These are phyloP conservation scores for Chara braunii DNA, from an alignment of 139 green algal species.

Conservation along the genomic window DNA sequence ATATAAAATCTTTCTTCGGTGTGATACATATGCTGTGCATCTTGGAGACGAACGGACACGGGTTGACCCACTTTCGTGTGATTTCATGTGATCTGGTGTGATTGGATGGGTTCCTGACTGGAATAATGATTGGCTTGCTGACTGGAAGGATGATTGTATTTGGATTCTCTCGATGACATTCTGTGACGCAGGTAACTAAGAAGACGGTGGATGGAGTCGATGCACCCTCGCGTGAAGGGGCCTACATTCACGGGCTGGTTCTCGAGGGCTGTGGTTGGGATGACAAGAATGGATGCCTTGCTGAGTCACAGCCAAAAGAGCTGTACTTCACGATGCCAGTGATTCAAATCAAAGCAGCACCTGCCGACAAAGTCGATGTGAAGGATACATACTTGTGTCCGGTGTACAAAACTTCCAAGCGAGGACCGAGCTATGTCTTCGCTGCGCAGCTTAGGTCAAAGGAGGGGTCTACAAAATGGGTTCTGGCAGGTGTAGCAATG, in stretches of 20 bases:
- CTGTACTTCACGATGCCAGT: conserved; percentile 79
- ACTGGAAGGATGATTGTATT: too few species aligned
- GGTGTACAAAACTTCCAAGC: conserved; percentile 78
- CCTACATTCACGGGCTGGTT: conserved; percentile 76
- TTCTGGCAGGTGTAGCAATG: conserved; percentile 49
- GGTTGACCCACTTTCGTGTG: too few species aligned
- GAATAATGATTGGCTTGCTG: too few species aligned
- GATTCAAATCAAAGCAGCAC: conserved; percentile 68
- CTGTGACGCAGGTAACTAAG: conserved; percentile 52
- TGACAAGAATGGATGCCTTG: conserved; percentile 70
- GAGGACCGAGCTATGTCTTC: conserved; percentile 86
- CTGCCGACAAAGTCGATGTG: conserved; percentile 72
- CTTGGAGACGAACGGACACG: too few species aligned
- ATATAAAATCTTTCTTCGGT: too few species aligned
- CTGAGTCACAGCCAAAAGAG: conserved; percentile 77
- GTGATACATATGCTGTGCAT: too few species aligned
- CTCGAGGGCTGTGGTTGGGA: conserved; percentile 89
- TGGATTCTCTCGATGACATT: conserved; percentile 64
- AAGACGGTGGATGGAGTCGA: conserved; percentile 74
- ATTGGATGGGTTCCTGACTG: too few species aligned
- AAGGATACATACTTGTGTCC: conserved; percentile 78
- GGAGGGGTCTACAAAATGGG: conserved; percentile 73
- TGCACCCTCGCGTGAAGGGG: conserved; percentile 68
- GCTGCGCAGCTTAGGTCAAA: conserved; percentile 79
- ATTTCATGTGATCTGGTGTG: too few species aligned